Percentiles rank a stretch among this genome's conserved stretches.
Evolutionary conservation across 2,329 filamentous ascomycete genomes (phyloP).

Genomic region (Aspergillus sp.): DNA sequence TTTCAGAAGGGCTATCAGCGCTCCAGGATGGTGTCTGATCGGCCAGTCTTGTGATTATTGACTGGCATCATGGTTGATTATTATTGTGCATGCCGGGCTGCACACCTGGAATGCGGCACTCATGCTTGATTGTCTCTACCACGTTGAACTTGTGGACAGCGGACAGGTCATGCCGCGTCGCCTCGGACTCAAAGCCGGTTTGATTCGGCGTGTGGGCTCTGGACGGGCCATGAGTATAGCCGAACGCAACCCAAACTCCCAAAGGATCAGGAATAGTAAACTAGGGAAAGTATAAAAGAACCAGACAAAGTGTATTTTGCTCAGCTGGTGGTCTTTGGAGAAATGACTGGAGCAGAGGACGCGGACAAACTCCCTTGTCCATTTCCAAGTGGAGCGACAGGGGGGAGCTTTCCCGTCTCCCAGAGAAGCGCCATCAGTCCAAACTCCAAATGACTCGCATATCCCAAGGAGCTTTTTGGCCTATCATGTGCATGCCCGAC

Average conservation of each 20-base stretch:
- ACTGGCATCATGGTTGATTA: neutral
- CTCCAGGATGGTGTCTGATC: neutral
- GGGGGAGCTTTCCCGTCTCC: neutral
- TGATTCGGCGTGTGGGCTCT: neutral
- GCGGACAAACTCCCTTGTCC: constrained; percentile 3
- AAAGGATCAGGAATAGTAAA: neutral
- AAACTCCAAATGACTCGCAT: constrained; percentile 25
- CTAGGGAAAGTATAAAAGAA: constrained; percentile 4
- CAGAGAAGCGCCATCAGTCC: neutral
- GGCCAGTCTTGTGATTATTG: constrained; percentile 1
- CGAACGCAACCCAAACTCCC: neutral
- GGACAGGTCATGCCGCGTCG: neutral
- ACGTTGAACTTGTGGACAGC: neutral
- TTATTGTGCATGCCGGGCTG: neutral
- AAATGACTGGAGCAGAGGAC: neutral
- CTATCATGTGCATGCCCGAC: neutral
- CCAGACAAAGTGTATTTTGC: constrained; percentile 1
- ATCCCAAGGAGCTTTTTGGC: constrained; percentile 2
- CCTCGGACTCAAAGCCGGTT: neutral
- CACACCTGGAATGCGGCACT: neutral
- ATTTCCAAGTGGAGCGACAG: constrained; percentile 4
- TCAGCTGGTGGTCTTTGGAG: neutral
- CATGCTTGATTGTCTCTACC: neutral
- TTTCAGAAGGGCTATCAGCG: neutral
- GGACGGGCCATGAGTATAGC: neutral